These are phyloP conservation scores for Cornus suecica DNA, from an alignment of 148 eudicot species.

Conservation along the genomic window DNA sequence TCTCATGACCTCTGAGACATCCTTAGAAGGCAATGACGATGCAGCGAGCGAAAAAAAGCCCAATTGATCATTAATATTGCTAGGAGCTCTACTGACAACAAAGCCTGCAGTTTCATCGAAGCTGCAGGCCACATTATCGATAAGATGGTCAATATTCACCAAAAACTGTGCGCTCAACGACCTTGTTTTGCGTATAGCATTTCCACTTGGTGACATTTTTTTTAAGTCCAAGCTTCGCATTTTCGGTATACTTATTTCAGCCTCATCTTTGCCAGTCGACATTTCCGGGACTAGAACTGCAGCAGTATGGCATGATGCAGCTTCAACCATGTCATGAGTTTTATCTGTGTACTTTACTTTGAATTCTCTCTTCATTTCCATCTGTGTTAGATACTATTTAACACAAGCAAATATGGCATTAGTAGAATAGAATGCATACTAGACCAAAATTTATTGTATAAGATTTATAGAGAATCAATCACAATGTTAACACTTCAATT, in stretches of 20 bases:
- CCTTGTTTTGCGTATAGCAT: conserved; percentile 15
- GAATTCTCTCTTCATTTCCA: too few relatives aligned
- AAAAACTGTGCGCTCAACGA: conserved; percentile 18
- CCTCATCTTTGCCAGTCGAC: neutral
- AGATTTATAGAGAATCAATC: too few relatives aligned
- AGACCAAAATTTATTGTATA: too few relatives aligned
- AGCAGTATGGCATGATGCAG: too few relatives aligned
- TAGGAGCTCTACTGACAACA: neutral
- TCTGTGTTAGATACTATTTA: too few relatives aligned
- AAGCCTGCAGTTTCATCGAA: neutral
- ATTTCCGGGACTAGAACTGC: neutral
- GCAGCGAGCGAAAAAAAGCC: neutral
- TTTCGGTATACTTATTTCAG: conserved; percentile 5
- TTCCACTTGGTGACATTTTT: neutral
- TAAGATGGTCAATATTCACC: conserved; percentile 21
- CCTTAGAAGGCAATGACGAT: neutral
- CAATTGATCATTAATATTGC: neutral
- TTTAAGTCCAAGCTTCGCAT: conserved; percentile 14
- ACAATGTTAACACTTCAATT: too few relatives aligned
- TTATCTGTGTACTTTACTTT: too few relatives aligned
- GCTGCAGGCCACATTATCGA: neutral
- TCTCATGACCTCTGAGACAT: neutral
- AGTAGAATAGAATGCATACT: too few relatives aligned
- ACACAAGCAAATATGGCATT: too few relatives aligned
- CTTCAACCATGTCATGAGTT: too few relatives aligned